These are phyloP conservation scores for Melocanna baccifera DNA, from an alignment of 176 grass and related monocot genomes.

Conservation along the genomic window DNA sequence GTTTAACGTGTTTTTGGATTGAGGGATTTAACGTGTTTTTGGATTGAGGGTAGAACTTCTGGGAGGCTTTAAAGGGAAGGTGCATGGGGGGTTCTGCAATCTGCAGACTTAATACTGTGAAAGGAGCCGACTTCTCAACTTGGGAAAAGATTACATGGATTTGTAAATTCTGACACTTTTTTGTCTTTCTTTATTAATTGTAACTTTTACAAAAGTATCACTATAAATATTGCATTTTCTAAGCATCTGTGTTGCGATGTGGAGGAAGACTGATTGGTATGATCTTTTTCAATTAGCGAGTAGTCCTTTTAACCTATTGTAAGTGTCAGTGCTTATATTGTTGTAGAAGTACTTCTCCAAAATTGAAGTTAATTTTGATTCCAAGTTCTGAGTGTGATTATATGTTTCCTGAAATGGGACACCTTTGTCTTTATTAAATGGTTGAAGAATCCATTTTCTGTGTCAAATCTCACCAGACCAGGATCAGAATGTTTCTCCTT, in stretches of 20 bases:
- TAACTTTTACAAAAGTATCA: neutral
- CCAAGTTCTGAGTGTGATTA: neutral
- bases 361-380: neutral
- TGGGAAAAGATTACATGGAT: neutral
- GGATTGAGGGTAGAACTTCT: neutral
- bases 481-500: neutral
- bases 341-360: neutral
- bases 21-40: neutral
- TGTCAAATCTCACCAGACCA: neutral
- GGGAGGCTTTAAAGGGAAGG: neutral
- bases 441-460: neutral
- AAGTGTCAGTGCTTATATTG: neutral
- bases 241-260: neutral
- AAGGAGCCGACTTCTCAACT: neutral
- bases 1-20: neutral
- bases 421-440: neutral
- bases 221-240: neutral
- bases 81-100: neutral
- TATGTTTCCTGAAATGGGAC: neutral
- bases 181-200: neutral
- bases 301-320: neutral
- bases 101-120: neutral
- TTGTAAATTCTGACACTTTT: neutral
- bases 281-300: neutral
- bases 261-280: neutral